phyloP scores from a whole-genome alignment of 305 asterid genomes.

The Solanum hybrid region DNA sequence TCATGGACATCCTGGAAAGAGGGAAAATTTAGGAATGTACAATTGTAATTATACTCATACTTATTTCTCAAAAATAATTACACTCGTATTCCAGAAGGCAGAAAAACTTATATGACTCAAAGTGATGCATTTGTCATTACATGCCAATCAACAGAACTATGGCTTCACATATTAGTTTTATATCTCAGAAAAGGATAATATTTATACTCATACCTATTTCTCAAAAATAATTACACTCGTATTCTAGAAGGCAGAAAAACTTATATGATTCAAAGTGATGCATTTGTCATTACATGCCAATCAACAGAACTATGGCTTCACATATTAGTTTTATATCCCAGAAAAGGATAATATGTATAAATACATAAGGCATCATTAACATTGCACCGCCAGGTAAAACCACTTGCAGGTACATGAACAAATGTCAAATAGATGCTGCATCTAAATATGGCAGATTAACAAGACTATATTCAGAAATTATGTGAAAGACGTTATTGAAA shows the following conservation, averaged over 20 bases:
- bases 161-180: neutral
- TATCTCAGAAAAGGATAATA: neutral
- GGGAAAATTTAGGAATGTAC: neutral
- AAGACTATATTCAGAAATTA: neutral
- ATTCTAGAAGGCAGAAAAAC: neutral
- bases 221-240: neutral
- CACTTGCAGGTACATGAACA: neutral
- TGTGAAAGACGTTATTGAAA: neutral
- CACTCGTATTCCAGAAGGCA: neutral
- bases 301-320: neutral
- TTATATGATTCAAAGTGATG: neutral
- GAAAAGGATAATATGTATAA: neutral
- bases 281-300: neutral
- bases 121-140: neutral
- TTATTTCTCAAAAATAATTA: neutral
- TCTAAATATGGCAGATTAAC: neutral
- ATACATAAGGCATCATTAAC: neutral
- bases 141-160: neutral
- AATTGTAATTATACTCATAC: neutral
- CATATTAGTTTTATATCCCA: neutral
- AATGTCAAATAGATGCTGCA: neutral
- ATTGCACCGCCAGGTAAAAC: neutral
- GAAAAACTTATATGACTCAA: neutral
- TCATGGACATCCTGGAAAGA: conserved; percentile 80
- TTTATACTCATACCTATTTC: too few relatives aligned